These are phyloP conservation scores for Trypanosoma congolense DNA, from an alignment of 208 protist genomes.

Conservation along the genomic window DNA sequence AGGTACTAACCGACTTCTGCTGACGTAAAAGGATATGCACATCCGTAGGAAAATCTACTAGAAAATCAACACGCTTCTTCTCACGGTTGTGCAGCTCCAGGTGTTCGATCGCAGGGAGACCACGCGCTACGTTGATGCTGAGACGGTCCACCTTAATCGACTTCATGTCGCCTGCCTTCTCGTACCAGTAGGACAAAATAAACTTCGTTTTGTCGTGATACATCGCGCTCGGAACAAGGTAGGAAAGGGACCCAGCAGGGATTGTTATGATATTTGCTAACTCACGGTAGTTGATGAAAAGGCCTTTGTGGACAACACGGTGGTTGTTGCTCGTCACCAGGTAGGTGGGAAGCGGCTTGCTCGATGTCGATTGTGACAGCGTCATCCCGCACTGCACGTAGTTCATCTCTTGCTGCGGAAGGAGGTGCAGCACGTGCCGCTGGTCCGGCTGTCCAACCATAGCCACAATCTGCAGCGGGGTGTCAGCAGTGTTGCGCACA, in stretches of 20 bases:
- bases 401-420: conserved; percentile 54
- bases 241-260: conserved; percentile 62
- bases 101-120: conserved; percentile 62
- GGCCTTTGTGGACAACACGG: conserved; percentile 51
- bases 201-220: conserved; percentile 71
- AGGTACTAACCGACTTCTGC: conserved; percentile 57
- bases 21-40: conserved; percentile 71
- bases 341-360: conserved; percentile 53
- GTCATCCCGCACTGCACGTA: conserved; percentile 73
- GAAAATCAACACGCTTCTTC: conserved; percentile 70
- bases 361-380: conserved; percentile 33
- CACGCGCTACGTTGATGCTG: conserved; percentile 46
- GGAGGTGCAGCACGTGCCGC: conserved; percentile 59
- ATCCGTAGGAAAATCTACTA: conserved; percentile 67
- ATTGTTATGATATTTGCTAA: conserved; percentile 59
- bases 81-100: conserved; percentile 43
- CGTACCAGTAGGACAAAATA: conserved; percentile 76
- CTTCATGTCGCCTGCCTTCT: conserved; percentile 31
- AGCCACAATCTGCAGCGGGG: conserved; percentile 59
- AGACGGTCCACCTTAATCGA: conserved; percentile 38
- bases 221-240: conserved; percentile 70
- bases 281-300: conserved; percentile 63
- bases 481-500: conserved; percentile 36
- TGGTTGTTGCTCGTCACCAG: conserved; percentile 82
- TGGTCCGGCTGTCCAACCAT: conserved; percentile 78